A percentile compares a stretch with the other conserved stretches of the same genome.
These are phyloP conservation scores for Eimeria acervulina DNA, from an alignment of 169 alveolate species.

Conservation along the genomic window DNA sequence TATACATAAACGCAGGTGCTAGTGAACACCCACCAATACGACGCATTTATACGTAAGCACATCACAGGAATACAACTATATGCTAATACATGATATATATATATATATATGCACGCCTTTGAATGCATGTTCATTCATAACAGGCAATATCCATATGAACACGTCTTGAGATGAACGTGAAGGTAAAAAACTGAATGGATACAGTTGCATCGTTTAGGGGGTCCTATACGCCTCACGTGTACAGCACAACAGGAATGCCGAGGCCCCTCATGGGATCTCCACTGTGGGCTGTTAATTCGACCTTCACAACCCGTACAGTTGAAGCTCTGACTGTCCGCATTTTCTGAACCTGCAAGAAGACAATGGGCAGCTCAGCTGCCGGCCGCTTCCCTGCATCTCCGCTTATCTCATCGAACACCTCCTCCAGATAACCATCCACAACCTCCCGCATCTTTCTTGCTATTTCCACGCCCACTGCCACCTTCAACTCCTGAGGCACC, in stretches of 20 bases:
- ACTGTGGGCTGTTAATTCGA: not conserved
- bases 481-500: slow-evolving; percentile 42
- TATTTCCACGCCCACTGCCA: not conserved
- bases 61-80: no score
- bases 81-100: no score
- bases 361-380: slow-evolving; percentile 5
- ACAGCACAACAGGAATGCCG: slow-evolving; percentile 31
- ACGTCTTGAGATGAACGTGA: no score
- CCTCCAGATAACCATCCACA: not conserved
- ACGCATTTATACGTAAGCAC: no score
- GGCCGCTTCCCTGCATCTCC: not conserved
- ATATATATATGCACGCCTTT: no score
- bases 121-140: no score
- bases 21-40: no score
- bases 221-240: slow-evolving; percentile 13
- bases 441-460: not conserved
- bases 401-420: not conserved
- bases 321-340: not conserved
- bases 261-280: slow-evolving; percentile 45
- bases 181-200: not conserved
- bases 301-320: not conserved
- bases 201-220: not conserved
- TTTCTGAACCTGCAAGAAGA: slow-evolving; percentile 9
- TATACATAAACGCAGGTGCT: no score
- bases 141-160: no score